Base-by-base conservation (phyloP, 176 grass and related monocot genomes). In the Oryza brachyantha region DNA sequence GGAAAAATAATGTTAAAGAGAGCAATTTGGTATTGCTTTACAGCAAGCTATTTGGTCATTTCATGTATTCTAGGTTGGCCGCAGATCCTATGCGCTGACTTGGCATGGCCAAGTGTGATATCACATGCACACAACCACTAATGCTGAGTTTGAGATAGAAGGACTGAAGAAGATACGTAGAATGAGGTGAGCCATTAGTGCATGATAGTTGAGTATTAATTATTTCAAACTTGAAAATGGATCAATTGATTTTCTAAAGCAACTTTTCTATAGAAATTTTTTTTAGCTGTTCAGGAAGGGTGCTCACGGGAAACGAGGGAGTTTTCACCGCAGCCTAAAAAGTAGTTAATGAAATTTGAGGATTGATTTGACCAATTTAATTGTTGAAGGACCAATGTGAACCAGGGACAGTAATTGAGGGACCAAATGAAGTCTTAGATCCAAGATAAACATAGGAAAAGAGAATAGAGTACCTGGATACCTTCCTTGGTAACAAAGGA, bases 401-500 rank as follows among this genome's bases (percentile, higher is more conserved):
- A 10, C 52, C 52, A 57, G 21, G 24, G 19, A 24, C 52, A 3
- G 52, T 24, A 22, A 24, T 24, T 57, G 0, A 9, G n/a, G 8
- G n/a, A 57, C 52, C 52, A 57, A 57, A 57, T 24, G 8, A 24
- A 57, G 8, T 10, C 21, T 10, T 55, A 43, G 19, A 21, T 24
- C 21, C 50, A 55, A 55, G 17, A 64, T 3, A 72, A 76, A 70
- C 57, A 69, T 37, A 43, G 66, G 25, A 86, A 42, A 78, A 63
- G 28, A 28, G 22, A 77, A 46, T 84, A 78, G 73, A 45, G 45
- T 86, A 94, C 92, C 89, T 92, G 60, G 60, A 84, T 79, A 43
- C 67, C 80, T 87, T 80, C 34, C 11, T 55, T 83, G 13, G 62
- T 75, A 25, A 84, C 38, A 84, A 97, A 88, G 17, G 89, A 92